Evolutionary conservation across 768 basidiomycete genomes (phyloP), one percentile per base, ranked within the genome.

Genomic region (Amanita jacksonii): DNA sequence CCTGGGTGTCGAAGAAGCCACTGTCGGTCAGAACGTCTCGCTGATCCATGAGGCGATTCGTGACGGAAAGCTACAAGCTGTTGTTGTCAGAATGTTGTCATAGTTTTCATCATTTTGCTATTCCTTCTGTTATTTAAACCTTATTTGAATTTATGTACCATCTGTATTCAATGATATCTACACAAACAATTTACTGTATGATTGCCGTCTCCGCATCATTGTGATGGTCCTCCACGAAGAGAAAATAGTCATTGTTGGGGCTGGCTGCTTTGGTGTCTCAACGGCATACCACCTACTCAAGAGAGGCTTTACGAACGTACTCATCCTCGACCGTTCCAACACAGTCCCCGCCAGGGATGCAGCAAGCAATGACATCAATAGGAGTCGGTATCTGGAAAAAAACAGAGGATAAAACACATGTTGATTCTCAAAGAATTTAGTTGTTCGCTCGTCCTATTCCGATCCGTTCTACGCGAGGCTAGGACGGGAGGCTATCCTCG

Each of bases 261-360:
- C 85, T 31, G 89, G 89, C 4, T 80, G 80, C 51, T 93, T 93
- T 57, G 92, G 92, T 5, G 65, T 88, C 39, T 92, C 89, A 13
- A 85, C 92, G 0, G 92, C 90, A 1, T 73, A 79, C 51, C 79
- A 88, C 57, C 77, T 94, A 41, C 67, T 93, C 38, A 58, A 65
- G 43, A 65, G 79, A 47, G 82, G 85, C 13, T 91, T 80, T 61
- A 68, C 61, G 12, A 55, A 80, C 46, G 72, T 94, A 49, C 86
- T 78, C 0, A 62, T 96, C 5, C 67, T 94, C 39, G 92, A 94
- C 57, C 73, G 81, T 50, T 76, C 85, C 5, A 54, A 57, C 1
- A 63, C 63, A 2, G 56, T 93, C 3, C 92, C 92, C 3, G 88
- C 92, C 1, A 73, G 76, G 2, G 91, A 94, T 56, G 87, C 83